Conservation (phyloP, 2,329 filamentous ascomycete species). For the Parastagonospora nodorum region DNA sequence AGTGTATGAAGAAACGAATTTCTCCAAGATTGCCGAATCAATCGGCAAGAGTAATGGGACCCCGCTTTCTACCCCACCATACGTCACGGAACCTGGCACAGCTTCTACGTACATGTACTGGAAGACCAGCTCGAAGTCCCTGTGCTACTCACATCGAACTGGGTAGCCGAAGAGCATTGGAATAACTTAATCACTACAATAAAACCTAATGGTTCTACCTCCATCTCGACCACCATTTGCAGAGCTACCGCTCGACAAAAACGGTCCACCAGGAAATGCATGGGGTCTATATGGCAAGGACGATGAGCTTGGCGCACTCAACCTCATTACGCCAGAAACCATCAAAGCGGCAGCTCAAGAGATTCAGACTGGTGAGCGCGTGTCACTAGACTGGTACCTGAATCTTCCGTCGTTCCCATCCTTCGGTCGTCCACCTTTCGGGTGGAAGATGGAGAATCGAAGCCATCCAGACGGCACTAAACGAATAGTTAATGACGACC, state of each 20-base stretch:
- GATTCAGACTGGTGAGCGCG: conserved; percentile 50
- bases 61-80: conserved; percentile 28
- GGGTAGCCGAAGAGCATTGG: no score
- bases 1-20: neutral
- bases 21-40: conserved; percentile 9
- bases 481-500: conserved; percentile 45
- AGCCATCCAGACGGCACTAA: conserved; percentile 33
- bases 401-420: conserved; percentile 47
- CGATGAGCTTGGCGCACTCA: conserved; percentile 61
- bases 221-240: conserved; percentile 47
- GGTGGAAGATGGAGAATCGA: conserved; percentile 35
- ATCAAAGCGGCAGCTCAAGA: conserved; percentile 51
- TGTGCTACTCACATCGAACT: no score
- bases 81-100: conserved; percentile 15
- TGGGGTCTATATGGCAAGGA: conserved; percentile 61
- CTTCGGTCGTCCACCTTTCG: conserved; percentile 41
- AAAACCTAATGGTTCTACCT: conserved; percentile 17
- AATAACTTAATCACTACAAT: no score
- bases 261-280: conserved; percentile 59
- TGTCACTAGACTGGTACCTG: conserved; percentile 49
- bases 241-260: conserved; percentile 55
- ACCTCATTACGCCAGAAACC: conserved; percentile 57
- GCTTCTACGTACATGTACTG: neutral
- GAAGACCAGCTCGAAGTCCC: neutral
- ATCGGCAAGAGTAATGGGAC: conserved; percentile 14